Percentiles rank a stretch among this genome's conserved stretches.
Conservation (phyloP, 1,284 basidiomycete species). For the Earliella scabrosa region DNA sequence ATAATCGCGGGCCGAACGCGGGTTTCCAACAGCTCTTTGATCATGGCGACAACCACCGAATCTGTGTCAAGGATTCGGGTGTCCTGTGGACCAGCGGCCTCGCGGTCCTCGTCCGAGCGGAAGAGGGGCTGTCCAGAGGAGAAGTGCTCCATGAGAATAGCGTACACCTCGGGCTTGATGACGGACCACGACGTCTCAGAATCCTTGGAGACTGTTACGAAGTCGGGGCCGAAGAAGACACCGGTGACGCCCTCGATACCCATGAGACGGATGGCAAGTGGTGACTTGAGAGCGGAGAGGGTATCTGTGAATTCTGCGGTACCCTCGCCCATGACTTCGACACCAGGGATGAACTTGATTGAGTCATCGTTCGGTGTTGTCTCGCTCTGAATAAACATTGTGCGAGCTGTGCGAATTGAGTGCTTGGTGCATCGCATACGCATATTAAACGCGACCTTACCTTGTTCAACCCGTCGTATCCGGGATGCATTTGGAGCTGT, state of each 20-base stretch:
- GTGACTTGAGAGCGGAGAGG: constrained; percentile 81
- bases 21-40: constrained; percentile 96
- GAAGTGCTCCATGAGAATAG: constrained; percentile 98
- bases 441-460: constrained; percentile 20
- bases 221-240: constrained; percentile 97
- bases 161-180: constrained; percentile 98
- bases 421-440: background rate
- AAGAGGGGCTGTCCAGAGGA: constrained; percentile 89
- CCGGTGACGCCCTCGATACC: constrained; percentile 89
- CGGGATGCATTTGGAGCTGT: constrained; percentile 16
- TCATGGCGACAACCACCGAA: constrained; percentile 98
- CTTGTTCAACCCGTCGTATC: constrained; percentile 27
- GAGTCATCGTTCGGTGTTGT: constrained; percentile 97
- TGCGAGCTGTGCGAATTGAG: constrained; percentile 58
- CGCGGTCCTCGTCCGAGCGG: constrained; percentile 75
- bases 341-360: constrained; percentile 96
- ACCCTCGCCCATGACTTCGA: constrained; percentile 78
- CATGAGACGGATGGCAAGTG: constrained; percentile 92
- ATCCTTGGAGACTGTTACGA: constrained; percentile 96
- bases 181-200: constrained; percentile 86
- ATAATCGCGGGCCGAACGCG: constrained; percentile 95
- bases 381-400: constrained; percentile 98
- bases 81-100: constrained; percentile 88
- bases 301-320: constrained; percentile 96
- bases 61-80: constrained; percentile 96